Evolutionary conservation across 2,329 filamentous ascomycete species (phyloP).

Genomic region (Cercospora sp.): DNA sequence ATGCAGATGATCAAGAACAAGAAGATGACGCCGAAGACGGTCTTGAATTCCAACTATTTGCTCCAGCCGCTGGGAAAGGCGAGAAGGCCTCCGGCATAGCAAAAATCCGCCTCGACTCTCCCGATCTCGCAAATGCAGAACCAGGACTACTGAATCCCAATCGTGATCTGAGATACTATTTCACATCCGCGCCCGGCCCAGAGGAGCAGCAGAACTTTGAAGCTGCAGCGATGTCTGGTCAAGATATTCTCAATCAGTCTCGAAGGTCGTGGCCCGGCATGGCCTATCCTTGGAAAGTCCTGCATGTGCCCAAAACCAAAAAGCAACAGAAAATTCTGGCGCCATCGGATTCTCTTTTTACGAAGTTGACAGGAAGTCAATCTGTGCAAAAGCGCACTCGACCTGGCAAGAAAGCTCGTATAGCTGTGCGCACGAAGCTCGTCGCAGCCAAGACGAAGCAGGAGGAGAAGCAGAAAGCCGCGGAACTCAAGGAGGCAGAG

Average conservation of each 20-base stretch:
- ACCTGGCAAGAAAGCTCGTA: slow-evolving; percentile 38
- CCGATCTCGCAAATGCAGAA: slow-evolving; percentile 17
- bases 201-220: slow-evolving; percentile 17
- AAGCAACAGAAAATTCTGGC: slow-evolving; percentile 17
- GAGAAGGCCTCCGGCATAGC: slow-evolving; percentile 7
- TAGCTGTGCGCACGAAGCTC: slow-evolving; percentile 33
- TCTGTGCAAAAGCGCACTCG: slow-evolving; percentile 31
- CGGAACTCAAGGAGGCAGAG: slow-evolving; percentile 34
- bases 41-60: slow-evolving; percentile 28
- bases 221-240: slow-evolving; percentile 23
- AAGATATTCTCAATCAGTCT: slow-evolving; percentile 22
- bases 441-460: slow-evolving; percentile 27
- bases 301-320: slow-evolving; percentile 21
- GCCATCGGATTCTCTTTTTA: slow-evolving; percentile 10
- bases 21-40: slow-evolving; percentile 18
- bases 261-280: slow-evolving; percentile 23
- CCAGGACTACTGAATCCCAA: slow-evolving; percentile 24
- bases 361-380: slow-evolving; percentile 8
- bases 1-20: background rate
- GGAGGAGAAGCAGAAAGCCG: slow-evolving; percentile 28
- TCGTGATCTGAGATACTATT: slow-evolving; percentile 28
- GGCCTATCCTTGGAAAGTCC: slow-evolving; percentile 30
- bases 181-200: slow-evolving; percentile 6
- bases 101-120: slow-evolving; percentile 31
- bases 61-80: slow-evolving; percentile 13